phyloP scores from a whole-genome alignment of 2,329 filamentous ascomycete species.

The Leptodontidium sp. region DNA sequence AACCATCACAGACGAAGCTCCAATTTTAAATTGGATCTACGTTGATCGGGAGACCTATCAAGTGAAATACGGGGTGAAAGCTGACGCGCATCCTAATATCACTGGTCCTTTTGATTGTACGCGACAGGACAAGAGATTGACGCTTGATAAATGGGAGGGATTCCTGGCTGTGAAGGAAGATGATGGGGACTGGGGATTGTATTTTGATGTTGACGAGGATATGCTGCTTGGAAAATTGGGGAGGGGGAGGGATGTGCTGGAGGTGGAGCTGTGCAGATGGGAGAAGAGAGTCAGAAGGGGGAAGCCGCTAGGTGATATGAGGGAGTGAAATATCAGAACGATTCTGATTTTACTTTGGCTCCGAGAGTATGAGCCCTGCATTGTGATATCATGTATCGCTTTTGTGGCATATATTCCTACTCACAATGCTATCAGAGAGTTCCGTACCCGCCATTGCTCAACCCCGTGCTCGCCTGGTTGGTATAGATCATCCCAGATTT shows the following conservation, averaged over 20 bases:
- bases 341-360: too few species aligned
- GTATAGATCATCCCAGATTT: conserved; percentile 39
- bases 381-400: too few species aligned
- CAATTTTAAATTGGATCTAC: conserved; percentile 73
- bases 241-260: conserved; percentile 58
- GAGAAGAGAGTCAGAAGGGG: conserved; percentile 53
- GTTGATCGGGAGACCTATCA: conserved; percentile 65
- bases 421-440: conserved; percentile 24
- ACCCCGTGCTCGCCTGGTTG: conserved; percentile 40
- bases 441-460: conserved; percentile 43
- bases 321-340: neutral
- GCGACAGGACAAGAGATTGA: conserved; percentile 59
- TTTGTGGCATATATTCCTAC: neutral
- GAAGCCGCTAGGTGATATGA: conserved; percentile 33
- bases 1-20: conserved; percentile 60
- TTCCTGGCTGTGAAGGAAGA: conserved; percentile 62
- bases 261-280: conserved; percentile 61
- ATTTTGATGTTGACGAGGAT: conserved; percentile 59
- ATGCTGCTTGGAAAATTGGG: conserved; percentile 55
- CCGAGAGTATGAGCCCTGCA: too few species aligned
- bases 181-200: conserved; percentile 58
- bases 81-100: conserved; percentile 74
- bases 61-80: conserved; percentile 71
- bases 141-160: conserved; percentile 72
- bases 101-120: conserved; percentile 77